phyloP scores from a whole-genome alignment of 169 alveolate species.

The Babesia bigemina region DNA sequence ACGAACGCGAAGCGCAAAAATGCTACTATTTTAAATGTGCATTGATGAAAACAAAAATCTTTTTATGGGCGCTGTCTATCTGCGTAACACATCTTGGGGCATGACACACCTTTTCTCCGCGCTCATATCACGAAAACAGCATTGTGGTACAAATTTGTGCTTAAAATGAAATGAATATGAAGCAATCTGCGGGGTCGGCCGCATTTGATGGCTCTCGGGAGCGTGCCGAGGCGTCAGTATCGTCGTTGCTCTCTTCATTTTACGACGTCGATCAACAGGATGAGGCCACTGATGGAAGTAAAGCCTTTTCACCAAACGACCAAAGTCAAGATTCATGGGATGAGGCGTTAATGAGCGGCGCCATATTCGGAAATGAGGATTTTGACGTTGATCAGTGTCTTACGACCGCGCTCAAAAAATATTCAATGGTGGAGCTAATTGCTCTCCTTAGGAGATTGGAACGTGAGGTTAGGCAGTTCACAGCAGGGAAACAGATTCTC shows the following conservation, averaged over 20 bases:
- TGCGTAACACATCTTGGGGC: neutral
- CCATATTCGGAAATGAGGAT: constrained; percentile 35
- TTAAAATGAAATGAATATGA: constrained; percentile 4
- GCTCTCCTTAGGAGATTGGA: constrained; percentile 56
- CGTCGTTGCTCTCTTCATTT: constrained; percentile 57
- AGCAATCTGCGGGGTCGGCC: neutral
- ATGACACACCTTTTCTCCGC: neutral
- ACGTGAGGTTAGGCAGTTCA: constrained; percentile 62
- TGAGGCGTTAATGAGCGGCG: constrained; percentile 25
- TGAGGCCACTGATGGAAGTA: neutral
- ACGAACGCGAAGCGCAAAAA: neutral
- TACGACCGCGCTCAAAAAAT: constrained; percentile 38
- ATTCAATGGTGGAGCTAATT: constrained; percentile 50
- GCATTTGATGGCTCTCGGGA: neutral
- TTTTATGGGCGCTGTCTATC: neutral
- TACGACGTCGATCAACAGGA: constrained; percentile 27
- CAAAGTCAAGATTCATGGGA: constrained; percentile 8
- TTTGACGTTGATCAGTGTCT: constrained; percentile 55
- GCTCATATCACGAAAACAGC: neutral
- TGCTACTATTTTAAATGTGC: neutral
- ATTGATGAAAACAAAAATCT: neutral
- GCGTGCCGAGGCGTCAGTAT: constrained; percentile 47
- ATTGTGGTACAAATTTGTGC: neutral
- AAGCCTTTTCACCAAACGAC: neutral
- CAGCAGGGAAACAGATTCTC: constrained; percentile 67